Percentiles rank a stretch among this genome's conserved stretches.
Evolutionary conservation across 805 yeast species (phyloP).

Genomic region (Myxozyma melibiosi): DNA sequence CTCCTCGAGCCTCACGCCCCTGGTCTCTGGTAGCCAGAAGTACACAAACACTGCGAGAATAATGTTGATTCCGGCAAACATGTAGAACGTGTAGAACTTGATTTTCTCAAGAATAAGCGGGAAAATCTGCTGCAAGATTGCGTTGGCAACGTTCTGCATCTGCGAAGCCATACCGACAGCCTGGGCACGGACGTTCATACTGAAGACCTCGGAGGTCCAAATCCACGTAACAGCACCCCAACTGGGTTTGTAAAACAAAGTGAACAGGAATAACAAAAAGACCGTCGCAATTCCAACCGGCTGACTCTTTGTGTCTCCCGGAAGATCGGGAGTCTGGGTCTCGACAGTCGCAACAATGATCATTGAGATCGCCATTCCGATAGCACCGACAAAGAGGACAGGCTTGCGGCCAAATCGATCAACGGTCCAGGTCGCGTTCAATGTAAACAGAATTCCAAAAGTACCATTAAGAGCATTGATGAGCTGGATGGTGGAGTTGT

Average conservation of each 20-base stretch:
- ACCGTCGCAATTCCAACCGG: conserved; percentile 42
- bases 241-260: conserved; percentile 33
- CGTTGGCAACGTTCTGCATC: conserved; percentile 67
- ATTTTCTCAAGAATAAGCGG: conserved; percentile 50
- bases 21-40: conserved; percentile 49
- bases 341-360: conserved; percentile 47
- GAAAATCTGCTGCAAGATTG: conserved; percentile 46
- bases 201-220: conserved; percentile 64
- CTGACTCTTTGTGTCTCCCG: conserved; percentile 38
- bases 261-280: conserved; percentile 31
- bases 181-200: conserved; percentile 67
- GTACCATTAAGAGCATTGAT: conserved; percentile 52
- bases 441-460: conserved; percentile 45
- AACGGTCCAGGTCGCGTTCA: conserved; percentile 56
- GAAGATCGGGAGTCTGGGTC: conserved; percentile 45
- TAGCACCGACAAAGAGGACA: conserved; percentile 60
- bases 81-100: conserved; percentile 17
- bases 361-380: conserved; percentile 56
- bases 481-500: conserved; percentile 49
- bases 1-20: conserved; percentile 77
- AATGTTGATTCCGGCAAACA: conserved; percentile 18
- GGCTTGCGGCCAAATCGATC: conserved; percentile 69
- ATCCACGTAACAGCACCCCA: conserved; percentile 49
- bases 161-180: conserved; percentile 62
- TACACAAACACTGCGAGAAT: conserved; percentile 42